Percentiles rank a stretch among this genome's conserved stretches.
Conservation (phyloP, 2,329 filamentous ascomycete species). For the Elsinoe perseae region DNA sequence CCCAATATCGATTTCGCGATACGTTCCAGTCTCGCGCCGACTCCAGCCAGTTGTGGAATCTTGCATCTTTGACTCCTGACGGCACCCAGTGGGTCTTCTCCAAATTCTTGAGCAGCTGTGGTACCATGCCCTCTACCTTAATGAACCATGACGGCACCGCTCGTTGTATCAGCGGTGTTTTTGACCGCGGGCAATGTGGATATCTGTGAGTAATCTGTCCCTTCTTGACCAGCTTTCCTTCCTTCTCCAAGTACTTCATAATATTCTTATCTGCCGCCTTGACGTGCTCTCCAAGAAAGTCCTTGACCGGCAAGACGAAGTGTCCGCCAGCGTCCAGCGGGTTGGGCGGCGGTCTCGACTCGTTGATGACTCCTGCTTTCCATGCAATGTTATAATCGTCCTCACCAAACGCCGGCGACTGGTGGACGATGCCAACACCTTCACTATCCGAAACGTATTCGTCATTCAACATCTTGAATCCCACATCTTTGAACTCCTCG, state of each 20-base stretch:
- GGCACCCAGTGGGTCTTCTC: constrained; percentile 89
- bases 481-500: constrained; percentile 76
- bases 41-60: constrained; percentile 84
- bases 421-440: constrained; percentile 90
- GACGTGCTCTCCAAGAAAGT: constrained; percentile 82
- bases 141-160: constrained; percentile 95
- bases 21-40: constrained; percentile 95
- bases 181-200: constrained; percentile 89
- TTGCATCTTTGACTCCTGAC: constrained; percentile 78
- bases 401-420: constrained; percentile 88
- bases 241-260: constrained; percentile 75
- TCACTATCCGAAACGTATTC: constrained; percentile 82
- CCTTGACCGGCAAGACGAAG: constrained; percentile 67
- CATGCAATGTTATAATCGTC: constrained; percentile 86
- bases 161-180: constrained; percentile 86
- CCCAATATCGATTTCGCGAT: constrained; percentile 90
- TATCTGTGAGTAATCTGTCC: constrained; percentile 86
- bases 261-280: constrained; percentile 90
- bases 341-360: constrained; percentile 73
- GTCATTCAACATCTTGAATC: constrained; percentile 74
- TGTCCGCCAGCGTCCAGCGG: constrained; percentile 78
- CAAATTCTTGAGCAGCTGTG: constrained; percentile 84
- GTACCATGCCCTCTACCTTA: constrained; percentile 73
- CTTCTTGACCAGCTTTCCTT: constrained; percentile 71
- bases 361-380: constrained; percentile 67